A percentile compares a stretch with the other conserved stretches of the same genome.
Conservation (phyloP, 257 asterid species). For the Henckelia pumila region DNA sequence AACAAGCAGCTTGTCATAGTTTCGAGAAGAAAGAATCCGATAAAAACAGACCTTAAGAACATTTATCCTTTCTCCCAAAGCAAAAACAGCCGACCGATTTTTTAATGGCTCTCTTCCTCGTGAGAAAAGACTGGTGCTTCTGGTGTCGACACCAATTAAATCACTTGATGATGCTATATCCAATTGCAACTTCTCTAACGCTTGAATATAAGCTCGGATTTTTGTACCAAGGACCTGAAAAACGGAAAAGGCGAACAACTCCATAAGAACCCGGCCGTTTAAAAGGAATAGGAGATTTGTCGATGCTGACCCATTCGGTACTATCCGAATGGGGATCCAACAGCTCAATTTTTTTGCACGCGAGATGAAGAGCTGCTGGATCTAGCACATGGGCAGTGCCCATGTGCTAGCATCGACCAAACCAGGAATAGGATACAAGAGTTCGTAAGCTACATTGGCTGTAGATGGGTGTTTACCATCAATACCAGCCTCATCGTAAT, state of each 20-base stretch:
- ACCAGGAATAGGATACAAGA: conserved; percentile 6
- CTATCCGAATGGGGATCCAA: no score
- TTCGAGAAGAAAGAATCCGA: conserved; percentile 13
- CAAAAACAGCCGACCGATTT: conserved; percentile 97
- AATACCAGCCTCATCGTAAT: background rate
- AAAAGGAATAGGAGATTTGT: conserved; percentile 6
- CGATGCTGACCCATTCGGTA: no score
- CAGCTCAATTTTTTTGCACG: no score
- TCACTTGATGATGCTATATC: conserved; percentile 97
- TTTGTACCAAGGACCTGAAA: conserved; percentile 89
- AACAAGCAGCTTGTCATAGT: background rate
- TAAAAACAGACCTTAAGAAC: conserved; percentile 78
- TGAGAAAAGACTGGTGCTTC: conserved; percentile 85
- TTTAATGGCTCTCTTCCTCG: conserved; percentile 98
- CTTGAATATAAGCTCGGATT: conserved; percentile 96
- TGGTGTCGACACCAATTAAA: conserved; percentile 94
- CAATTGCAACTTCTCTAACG: conserved; percentile 92
- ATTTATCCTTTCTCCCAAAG: conserved; percentile 93
- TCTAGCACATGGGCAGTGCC: no score
- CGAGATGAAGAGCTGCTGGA: no score
- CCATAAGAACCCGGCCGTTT: conserved; percentile 15
- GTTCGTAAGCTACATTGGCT: conserved; percentile 10
- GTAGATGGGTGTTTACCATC: background rate
- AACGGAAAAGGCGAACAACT: conserved; percentile 22
- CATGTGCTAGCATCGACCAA: no score